Base-by-base conservation (phyloP, 805 yeast species). In the Kluyveromyces nonfermentans region DNA sequence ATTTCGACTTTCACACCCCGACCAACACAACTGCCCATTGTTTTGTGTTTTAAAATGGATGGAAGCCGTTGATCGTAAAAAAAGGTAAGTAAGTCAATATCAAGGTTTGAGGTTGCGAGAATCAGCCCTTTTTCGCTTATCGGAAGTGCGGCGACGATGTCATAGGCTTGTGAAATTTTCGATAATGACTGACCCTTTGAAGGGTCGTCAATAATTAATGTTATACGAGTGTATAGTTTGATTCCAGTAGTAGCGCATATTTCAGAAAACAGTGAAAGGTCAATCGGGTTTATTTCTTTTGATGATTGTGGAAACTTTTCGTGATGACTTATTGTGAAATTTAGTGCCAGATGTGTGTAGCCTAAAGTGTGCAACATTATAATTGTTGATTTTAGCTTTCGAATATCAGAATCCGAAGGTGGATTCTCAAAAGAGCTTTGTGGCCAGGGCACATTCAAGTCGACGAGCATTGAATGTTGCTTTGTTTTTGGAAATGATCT, bases 1-100 rank as follows among this genome's bases (percentile, higher is more conserved):
- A 93, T 72, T 59, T 93, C 98, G 50, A 93, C 75, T 51, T 78
- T 78, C 20, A 87, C 74, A 2, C 97, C 97, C 41, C 87, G 75
- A 16, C 81, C 82, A 3, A 85, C 71, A 1, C 95, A 96, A 35
- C 87, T 78, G 35, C 96, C 84, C 7, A 87, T 72, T 1, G 86
- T 78, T 54, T 88, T 87, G 65, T 88, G 96, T 53, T 83, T 83
- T 50, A 93, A 66, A 58, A 79, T 85, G 49, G 77, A 80, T 0
- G 95, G 90, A 39, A 87, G 63, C 45, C 85, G 74, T 35, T 71
- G 68, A 20, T 74, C 64, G 59, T 82, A 74, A 42, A 83, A 79
- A 43, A 93, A 72, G 1, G 96, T 78, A 16, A 93, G 74, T 20
- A 93, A 47, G 64, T 93, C 97, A 35, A 89, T 71, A 46, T 88